A percentile compares a stretch with the other conserved stretches of the same genome.
Conservation (phyloP, 129 eudicot species). For the Arctium minus region DNA sequence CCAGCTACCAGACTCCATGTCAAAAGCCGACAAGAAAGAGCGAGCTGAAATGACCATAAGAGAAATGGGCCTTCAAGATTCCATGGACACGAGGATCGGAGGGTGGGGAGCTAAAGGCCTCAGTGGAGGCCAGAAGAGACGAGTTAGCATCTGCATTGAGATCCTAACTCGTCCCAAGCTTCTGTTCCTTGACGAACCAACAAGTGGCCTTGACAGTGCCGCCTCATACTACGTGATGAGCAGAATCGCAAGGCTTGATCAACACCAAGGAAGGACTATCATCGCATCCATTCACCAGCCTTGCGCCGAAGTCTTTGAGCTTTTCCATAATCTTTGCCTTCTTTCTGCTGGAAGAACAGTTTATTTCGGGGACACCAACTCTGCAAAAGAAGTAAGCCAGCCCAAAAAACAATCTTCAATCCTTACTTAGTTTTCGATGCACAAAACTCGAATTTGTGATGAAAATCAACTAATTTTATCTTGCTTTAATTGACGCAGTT, state of each 20-base stretch:
- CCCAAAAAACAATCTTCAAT: background rate
- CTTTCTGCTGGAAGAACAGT: slow-evolving; percentile 16
- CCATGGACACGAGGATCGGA: slow-evolving; percentile 24
- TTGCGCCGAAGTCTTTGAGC: slow-evolving; percentile 9
- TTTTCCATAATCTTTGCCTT: slow-evolving; percentile 15
- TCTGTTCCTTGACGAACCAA: slow-evolving; percentile 43
- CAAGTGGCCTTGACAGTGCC: slow-evolving; percentile 35
- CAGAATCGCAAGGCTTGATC: slow-evolving; percentile 16
- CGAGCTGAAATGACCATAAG: slow-evolving; percentile 23
- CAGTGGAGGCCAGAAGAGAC: slow-evolving; percentile 45
- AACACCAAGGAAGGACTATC: slow-evolving; percentile 16
- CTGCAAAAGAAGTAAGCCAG: slow-evolving; percentile 12
- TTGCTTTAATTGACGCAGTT: slow-evolving; percentile 1
- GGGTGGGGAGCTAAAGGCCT: slow-evolving; percentile 23
- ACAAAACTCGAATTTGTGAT: background rate
- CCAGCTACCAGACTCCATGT: slow-evolving; percentile 20
- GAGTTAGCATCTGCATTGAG: slow-evolving; percentile 40
- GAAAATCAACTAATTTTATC: background rate
- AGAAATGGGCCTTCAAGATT: slow-evolving; percentile 28
- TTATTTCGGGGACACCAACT: slow-evolving; percentile 2
- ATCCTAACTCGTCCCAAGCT: slow-evolving; percentile 33
- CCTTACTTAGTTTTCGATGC: background rate
- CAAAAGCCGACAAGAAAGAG: slow-evolving; percentile 17
- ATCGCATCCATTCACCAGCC: slow-evolving; percentile 27
- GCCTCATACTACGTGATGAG: slow-evolving; percentile 31